Evolutionary conservation across 768 basidiomycete genomes (phyloP).

Genomic region (Cystofilobasidium macerans): DNA sequence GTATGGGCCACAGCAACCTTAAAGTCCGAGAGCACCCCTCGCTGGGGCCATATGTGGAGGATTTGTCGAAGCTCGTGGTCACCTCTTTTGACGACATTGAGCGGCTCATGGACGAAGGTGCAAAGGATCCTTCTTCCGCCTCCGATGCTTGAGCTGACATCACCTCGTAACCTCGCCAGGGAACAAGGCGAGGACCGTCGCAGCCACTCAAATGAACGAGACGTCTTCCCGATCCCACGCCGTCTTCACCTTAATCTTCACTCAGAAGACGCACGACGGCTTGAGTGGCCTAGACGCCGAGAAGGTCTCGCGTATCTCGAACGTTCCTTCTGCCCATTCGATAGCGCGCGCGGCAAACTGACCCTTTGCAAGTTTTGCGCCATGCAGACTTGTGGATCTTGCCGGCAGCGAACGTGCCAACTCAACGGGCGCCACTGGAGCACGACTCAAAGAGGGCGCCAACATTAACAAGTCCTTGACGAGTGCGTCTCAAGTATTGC

Average conservation of each 20-base stretch:
- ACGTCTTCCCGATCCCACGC: conserved; percentile 97
- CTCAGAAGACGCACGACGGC: conserved; percentile 78
- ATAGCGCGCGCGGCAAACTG: conserved; percentile 3
- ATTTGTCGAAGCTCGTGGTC: conserved; percentile 85
- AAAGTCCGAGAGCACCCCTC: conserved; percentile 90
- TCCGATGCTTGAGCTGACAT: too few species aligned
- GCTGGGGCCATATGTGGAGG: conserved; percentile 90
- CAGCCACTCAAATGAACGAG: conserved; percentile 99
- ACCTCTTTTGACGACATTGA: conserved; percentile 92
- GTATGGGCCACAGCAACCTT: conserved; percentile 56
- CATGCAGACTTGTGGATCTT: conserved; percentile 74
- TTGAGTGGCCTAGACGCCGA: conserved; percentile 84
- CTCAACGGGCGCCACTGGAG: conserved; percentile 93
- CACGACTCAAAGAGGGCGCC: conserved; percentile 90
- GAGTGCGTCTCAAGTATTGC: not conserved
- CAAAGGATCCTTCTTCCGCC: too few species aligned
- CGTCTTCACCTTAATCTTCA: conserved; percentile 81
- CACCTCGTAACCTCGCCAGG: too few species aligned
- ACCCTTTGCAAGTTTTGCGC: not conserved
- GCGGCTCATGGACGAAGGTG: conserved; percentile 99
- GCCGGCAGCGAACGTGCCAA: conserved; percentile 96
- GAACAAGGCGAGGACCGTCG: conserved; percentile 95
- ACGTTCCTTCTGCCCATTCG: conserved; percentile 28
- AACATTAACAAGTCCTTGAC: conserved; percentile 99
- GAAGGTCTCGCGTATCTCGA: conserved; percentile 97